Base-by-base conservation (phyloP, 257 asterid genomes). In the Nicotiana attenuata region DNA sequence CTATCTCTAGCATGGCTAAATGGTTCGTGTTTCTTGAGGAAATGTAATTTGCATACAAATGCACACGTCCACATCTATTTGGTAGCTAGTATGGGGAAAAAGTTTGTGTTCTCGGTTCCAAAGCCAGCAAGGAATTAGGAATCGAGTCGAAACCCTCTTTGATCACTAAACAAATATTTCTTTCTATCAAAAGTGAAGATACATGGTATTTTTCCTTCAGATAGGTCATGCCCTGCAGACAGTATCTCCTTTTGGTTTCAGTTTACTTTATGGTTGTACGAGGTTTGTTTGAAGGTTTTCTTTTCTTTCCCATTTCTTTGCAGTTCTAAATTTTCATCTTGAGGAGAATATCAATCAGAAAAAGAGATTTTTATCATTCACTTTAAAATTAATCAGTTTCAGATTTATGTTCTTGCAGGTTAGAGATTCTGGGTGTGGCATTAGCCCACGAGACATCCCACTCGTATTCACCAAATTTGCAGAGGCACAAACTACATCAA, bases 341-440 rank as follows among this genome's bases (percentile, higher is more conserved):
- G 24, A 47, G 79, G 26, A 3, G 79, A 47, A 73, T 75, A 24
- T 75, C 26, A 50, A 15, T 75, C 38, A 50, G 45, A 75, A 50
- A 47, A 24, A 15, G 63, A 50, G 63, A 50, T 75, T 29, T 26
- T 15, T 50, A 26, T 73, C 38, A 73, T 14, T 73, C 79, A 50
- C 45, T 24, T 50, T 45, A 26, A 47, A 73, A 50, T 75, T 45
- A 14, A 35, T 26, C 16, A 24, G 22, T 2, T 69, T 22, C 76
- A 4, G 63, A 69, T 28, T 41, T 64, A n/a, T 79, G 45, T 69
- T 41, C 14, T 19, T 24, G 75, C 83, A 92, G 96, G 88, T 93
- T 17, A 85, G 87, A 76, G 97, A 93, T 85, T 79, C 97, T 19
- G 97, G 96, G 3, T 87, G 92, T 76, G 97, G 96, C 73, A 85